phyloP scores from a whole-genome alignment of 2,329 filamentous ascomycete genomes.

The Diaporthe sp. region DNA sequence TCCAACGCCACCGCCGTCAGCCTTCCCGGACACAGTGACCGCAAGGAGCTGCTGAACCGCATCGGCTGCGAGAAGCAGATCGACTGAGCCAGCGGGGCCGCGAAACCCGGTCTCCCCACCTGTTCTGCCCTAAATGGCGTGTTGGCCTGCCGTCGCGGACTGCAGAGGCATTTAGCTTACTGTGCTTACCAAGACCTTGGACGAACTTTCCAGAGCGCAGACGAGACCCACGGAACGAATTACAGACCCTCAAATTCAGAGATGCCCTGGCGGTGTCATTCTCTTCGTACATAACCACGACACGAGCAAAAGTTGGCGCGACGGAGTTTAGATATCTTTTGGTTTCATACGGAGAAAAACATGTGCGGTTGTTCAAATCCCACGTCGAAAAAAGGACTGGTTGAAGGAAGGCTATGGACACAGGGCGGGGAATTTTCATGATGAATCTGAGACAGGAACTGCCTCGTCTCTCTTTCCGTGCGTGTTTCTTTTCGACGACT shows the following conservation, averaged over 20 bases:
- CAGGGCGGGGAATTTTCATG: neutral
- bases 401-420: conserved; percentile 13
- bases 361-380: conserved; percentile 20
- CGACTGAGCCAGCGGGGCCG: conserved; percentile 53
- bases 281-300: conserved; percentile 41
- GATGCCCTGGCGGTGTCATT: conserved; percentile 40
- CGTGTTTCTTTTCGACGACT: conserved; percentile 26
- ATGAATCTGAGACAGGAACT: conserved; percentile 22
- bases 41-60: conserved; percentile 84
- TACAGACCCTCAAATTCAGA: conserved; percentile 21
- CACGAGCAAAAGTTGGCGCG: conserved; percentile 41
- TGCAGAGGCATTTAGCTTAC: neutral
- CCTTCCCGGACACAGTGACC: conserved; percentile 78
- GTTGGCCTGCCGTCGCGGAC: neutral
- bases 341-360: conserved; percentile 10
- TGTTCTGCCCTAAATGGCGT: neutral
- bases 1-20: conserved; percentile 70
- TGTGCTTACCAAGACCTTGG: conserved; percentile 9
- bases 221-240: conserved; percentile 16
- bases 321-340: conserved; percentile 39
- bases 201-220: neutral
- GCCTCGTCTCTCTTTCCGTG: conserved; percentile 6
- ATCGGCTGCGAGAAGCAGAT: conserved; percentile 88
- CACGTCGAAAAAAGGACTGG: conserved; percentile 19
- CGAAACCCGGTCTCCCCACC: neutral